Conservation (phyloP, 2,329 filamentous ascomycete species). For the Pseudogymnoascus sp. region DNA sequence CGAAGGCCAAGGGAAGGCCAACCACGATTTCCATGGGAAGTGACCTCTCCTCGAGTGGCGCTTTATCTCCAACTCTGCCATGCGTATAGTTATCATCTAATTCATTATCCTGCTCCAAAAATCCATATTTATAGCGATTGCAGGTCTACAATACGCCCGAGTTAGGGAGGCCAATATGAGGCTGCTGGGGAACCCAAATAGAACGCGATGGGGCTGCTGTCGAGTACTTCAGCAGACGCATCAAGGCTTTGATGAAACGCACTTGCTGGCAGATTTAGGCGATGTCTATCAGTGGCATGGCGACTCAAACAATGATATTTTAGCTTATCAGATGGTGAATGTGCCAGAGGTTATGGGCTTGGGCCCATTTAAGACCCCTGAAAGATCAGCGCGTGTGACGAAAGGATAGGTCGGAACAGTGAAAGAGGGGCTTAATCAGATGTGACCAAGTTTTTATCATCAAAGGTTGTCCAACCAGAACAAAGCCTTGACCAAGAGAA, state of each 20-base stretch:
- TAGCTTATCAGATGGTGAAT: not conserved
- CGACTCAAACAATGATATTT: not conserved
- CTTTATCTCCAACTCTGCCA: not conserved
- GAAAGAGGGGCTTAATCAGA: not conserved
- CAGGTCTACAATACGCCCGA: not conserved
- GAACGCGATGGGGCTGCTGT: not conserved
- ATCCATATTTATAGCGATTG: not conserved
- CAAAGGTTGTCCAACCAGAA: not conserved
- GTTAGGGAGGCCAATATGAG: not conserved
- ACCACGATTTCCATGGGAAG: not conserved
- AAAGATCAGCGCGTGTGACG: not conserved
- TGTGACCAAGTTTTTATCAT: not conserved
- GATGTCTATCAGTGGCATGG: not conserved
- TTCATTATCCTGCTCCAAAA: not conserved
- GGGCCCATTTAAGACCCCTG: not conserved
- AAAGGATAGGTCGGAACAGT: not conserved
- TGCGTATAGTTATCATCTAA: not conserved
- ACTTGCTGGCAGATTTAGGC: not conserved
- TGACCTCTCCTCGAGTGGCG: not conserved
- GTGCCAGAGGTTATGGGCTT: not conserved
- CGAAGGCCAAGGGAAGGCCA: not conserved
- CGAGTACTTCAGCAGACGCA: not conserved
- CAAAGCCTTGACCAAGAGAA: not conserved
- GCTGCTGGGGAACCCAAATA: no score
- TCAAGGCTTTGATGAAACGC: not conserved